Base-by-base conservation (phyloP, 1,139 yeast genomes). In the Nakaseomyces delphensis region DNA sequence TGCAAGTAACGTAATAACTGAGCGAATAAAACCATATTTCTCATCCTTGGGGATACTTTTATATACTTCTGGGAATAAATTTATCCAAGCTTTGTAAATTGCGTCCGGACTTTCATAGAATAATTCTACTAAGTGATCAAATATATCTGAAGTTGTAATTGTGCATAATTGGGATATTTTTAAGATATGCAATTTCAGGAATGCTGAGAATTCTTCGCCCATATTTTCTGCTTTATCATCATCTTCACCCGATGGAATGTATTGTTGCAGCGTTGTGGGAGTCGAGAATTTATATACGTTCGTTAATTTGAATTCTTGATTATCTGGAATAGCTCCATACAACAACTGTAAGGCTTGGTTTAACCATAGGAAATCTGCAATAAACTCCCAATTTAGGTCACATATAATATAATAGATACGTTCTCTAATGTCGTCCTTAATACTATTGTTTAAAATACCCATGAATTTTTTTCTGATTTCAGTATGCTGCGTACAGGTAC, bases 361-460 rank as follows among this genome's bases (percentile, higher is more conserved):
- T 48, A 89, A 67, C 98, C 98, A 93, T 40, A 89, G 87, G 55
- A 83, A 83, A 51, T 89, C 97, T 0, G 95, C 91, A 40, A 93
- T 69, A 54, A 75, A 83, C 60, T 93, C 98, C 99, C 99, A 93
- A 57, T 86, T 91, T 60, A 93, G 98, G 53, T 91, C 96, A 31
- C 91, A 72, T 27, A 93, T 74, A 8, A 91, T 80, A 55, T 91
- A 93, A 52, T 82, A 80, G 35, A 93, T 67, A 47, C 98, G 72
- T 59, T 85, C 87, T 52, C 77, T 75, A 19, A 87, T 73, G 52
- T 84, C 91, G 42, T 70, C 74, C 48, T 93, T 97, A 48, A 93
- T 69, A 51, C 95, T 83, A 43, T 74, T 76, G 59, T 83, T 81
- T 59, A 93, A 68, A 43, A 93, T 83, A 0, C 74, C 65, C 94